Percentiles rank a stretch among this genome's conserved stretches.
Evolutionary conservation across 2,329 filamentous ascomycete species (phyloP).

Genomic region (Aspergillus ruber): DNA sequence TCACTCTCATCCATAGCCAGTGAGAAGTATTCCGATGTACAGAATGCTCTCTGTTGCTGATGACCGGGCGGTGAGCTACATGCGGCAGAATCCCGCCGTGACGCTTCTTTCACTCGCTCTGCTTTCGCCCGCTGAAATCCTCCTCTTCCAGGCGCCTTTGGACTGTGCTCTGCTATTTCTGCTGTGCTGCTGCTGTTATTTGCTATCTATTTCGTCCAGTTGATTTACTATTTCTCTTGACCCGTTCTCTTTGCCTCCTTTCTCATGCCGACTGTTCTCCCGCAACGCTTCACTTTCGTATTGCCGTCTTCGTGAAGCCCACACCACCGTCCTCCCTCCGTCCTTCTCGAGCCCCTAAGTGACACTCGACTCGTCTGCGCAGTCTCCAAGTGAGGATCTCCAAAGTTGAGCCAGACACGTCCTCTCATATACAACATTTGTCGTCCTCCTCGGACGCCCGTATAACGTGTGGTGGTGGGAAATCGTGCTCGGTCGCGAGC

Average conservation of each 20-base stretch:
- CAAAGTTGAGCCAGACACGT: not conserved
- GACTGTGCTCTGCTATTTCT: constrained; percentile 8
- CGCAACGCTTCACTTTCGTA: constrained; percentile 26
- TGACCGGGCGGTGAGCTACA: constrained; percentile 15
- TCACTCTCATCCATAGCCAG: too few species aligned
- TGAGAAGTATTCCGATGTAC: not conserved
- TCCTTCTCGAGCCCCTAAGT: not conserved
- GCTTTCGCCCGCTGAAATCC: constrained; percentile 13
- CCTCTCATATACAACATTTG: not conserved
- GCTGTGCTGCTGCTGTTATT: constrained; percentile 1
- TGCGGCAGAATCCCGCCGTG: constrained; percentile 20
- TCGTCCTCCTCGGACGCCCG: constrained; percentile 1
- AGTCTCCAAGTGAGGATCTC: not conserved
- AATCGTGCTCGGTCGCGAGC: constrained; percentile 29
- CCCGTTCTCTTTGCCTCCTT: constrained; percentile 5
- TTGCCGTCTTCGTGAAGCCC: constrained; percentile 28
- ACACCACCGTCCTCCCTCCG: constrained; percentile 16
- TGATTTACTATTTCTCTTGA: constrained; percentile 2
- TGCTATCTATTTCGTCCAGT: not conserved
- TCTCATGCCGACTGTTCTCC: constrained; percentile 28
- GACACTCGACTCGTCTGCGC: constrained; percentile 13
- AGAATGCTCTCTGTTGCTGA: not conserved
- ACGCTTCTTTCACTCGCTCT: constrained; percentile 20
- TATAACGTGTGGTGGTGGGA: constrained; percentile 13
- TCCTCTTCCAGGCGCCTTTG: constrained; percentile 9